Base-by-base conservation (phyloP, 2,329 filamentous ascomycete species). In the Thelonectria discophora region DNA sequence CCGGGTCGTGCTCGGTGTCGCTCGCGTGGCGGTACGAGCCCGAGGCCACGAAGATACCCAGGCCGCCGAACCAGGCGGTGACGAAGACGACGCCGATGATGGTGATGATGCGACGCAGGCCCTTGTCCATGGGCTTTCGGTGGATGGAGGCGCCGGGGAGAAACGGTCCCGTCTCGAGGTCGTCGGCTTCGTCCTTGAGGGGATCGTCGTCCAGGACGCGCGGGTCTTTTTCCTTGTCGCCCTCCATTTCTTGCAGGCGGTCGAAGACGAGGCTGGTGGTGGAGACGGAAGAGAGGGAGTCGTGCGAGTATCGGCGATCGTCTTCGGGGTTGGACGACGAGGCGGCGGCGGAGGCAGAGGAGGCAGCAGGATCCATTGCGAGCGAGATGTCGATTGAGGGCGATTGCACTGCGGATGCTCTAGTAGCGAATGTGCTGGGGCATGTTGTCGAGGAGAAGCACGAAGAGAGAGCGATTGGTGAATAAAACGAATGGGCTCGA, bases 221-320 rank as follows among this genome's bases (percentile, higher is more conserved):
- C 67, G 75, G 65, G 72, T 76, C 70, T 37, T 70, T 68, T 48
- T 68, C 58, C 39, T 69, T 68, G 50, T 66, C 50, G 30, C 60
- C 55, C 17, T 72, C 67, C 69, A 78, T 77, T 60, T 91, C 88
- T 70, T 86, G 84, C 67, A 94, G 84, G 65, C 90, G 87, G 67
- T 95, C 91, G 73, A 95, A 91, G 55, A 95, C 87, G 13, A 95
- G 82, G 69, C 92, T 94, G 4, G 90, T 93, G 11, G 92, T 94
- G 34, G 92, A 95, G n/a, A 88, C 88, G 42, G 90, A 90, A n/a
- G 90, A 92, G 47, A 86, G 76, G 3, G 91, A 92, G 64, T 84
- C 84, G 71, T 78, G 78, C 55, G 86, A 87, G 47, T 60, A 62
- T 49, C 74, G 72, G 42, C 66, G 65, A 43, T 63, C 61, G 63